phyloP scores from a whole-genome alignment of 345 rosid genomes.

The Populus pruinosa region DNA sequence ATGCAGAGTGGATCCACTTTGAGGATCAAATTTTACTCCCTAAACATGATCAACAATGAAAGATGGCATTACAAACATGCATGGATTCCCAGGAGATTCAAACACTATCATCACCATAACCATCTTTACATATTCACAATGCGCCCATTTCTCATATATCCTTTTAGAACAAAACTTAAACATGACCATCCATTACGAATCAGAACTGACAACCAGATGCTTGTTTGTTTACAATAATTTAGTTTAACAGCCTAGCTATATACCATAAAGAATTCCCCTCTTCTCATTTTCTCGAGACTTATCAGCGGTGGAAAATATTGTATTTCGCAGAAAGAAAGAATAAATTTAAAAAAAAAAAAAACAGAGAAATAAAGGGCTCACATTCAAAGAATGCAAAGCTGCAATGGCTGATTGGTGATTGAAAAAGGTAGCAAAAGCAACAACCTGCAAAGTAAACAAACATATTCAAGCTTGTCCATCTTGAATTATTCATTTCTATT shows the following conservation, averaged over 20 bases:
- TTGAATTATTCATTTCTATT: neutral
- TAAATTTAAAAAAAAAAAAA: neutral
- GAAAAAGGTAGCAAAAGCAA: slow-evolving; percentile 83
- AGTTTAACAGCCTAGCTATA: neutral
- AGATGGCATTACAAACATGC: neutral
- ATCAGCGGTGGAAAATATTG: no score
- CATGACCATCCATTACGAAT: neutral
- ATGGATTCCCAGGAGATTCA: slow-evolving; percentile 1
- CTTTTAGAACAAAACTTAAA: neutral
- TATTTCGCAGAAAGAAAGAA: no score
- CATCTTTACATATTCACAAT: neutral
- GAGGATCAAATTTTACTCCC: slow-evolving; percentile 90
- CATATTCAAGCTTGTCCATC: neutral
- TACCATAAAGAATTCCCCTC: no score
- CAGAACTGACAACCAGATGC: neutral
- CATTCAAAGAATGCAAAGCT: slow-evolving; percentile 68
- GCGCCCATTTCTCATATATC: neutral
- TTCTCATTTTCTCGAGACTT: no score
- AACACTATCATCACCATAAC: neutral
- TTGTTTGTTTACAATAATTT: neutral
- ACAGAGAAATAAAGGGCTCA: slow-evolving; percentile 26
- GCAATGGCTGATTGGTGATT: slow-evolving; percentile 68
- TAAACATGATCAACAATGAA: slow-evolving; percentile 23
- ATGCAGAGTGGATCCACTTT: slow-evolving; percentile 65
- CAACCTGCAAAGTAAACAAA: slow-evolving; percentile 48